These are phyloP conservation scores for Pseudozyma sp. DNA, from an alignment of 1,284 basidiomycete genomes.

Conservation along the genomic window DNA sequence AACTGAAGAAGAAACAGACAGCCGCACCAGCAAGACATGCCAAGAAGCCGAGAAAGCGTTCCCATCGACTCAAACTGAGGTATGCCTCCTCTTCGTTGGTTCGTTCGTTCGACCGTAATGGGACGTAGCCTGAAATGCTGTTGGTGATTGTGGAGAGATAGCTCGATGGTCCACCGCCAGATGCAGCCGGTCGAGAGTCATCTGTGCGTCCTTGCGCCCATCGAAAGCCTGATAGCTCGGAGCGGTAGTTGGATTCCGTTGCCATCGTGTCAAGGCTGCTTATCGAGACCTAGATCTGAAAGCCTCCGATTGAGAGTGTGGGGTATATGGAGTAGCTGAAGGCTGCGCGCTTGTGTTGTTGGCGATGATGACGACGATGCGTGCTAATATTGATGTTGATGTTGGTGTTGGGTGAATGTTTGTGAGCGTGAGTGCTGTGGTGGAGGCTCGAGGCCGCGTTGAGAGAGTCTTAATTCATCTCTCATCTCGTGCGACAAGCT, in stretches of 20 bases:
- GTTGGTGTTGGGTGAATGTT: slow-evolving; percentile 5
- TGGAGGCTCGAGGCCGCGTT: slow-evolving; percentile 28
- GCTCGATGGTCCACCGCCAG: slow-evolving; percentile 25
- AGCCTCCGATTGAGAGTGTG: background rate
- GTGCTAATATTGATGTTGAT: slow-evolving; percentile 3
- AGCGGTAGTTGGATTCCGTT: slow-evolving; percentile 54
- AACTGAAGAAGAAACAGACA: slow-evolving; percentile 94
- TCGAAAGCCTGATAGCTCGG: slow-evolving; percentile 58
- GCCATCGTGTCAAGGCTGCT: slow-evolving; percentile 15
- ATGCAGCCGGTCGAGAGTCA: slow-evolving; percentile 43
- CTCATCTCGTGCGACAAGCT: slow-evolving; percentile 31
- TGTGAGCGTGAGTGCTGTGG: slow-evolving; percentile 15
- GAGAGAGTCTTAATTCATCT: background rate
- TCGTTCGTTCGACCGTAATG: slow-evolving; percentile 82
- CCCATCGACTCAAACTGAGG: slow-evolving; percentile 69
- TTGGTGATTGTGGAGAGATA: slow-evolving; percentile 70
- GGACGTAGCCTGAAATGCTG: slow-evolving; percentile 81
- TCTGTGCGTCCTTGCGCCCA: slow-evolving; percentile 62
- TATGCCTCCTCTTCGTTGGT: slow-evolving; percentile 97
- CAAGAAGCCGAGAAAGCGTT: slow-evolving; percentile 85
- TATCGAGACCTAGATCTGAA: background rate
- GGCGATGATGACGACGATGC: background rate
- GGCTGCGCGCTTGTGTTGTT: too few relatives aligned
- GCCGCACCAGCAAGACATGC: slow-evolving; percentile 88
- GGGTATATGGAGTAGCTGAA: background rate